phyloP scores from a whole-genome alignment of 2,329 filamentous ascomycete species.

The Coniochaeta hoffmannii region DNA sequence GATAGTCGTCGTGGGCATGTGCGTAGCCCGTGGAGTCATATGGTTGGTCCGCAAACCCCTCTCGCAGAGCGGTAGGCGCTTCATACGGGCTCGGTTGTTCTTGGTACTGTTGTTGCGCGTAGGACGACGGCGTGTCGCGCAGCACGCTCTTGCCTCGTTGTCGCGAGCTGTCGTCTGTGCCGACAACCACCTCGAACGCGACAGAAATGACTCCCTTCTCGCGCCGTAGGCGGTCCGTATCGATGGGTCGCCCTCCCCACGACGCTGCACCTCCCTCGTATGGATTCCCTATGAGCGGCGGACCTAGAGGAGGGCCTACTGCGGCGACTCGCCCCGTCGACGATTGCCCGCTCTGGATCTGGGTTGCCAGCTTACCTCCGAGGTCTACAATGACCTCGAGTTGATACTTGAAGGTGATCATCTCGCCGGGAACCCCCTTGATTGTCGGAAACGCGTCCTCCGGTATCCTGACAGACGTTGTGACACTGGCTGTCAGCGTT shows the following conservation, averaged over 20 bases:
- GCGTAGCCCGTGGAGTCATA: conserved; percentile 13
- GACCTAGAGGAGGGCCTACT: conserved; percentile 20
- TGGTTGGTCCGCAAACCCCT: conserved; percentile 11
- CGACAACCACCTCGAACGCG: conserved; percentile 79
- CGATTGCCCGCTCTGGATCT: conserved; percentile 56
- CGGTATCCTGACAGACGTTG: conserved; percentile 75
- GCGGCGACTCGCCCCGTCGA: conserved; percentile 28
- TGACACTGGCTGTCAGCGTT: conserved; percentile 72
- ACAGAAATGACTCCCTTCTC: conserved; percentile 90
- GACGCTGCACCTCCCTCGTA: conserved; percentile 35
- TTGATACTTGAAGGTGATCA: conserved; percentile 94
- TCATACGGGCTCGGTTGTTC: conserved; percentile 12
- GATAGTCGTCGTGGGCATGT: conserved; percentile 2
- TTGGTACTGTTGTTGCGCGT: conserved; percentile 12
- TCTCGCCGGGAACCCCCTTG: conserved; percentile 76
- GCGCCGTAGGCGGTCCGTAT: conserved; percentile 77
- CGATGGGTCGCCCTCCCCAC: conserved; percentile 65
- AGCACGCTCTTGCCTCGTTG: conserved; percentile 29
- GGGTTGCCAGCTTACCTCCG: conserved; percentile 74
- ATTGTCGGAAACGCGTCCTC: conserved; percentile 93
- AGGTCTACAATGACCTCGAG: conserved; percentile 90
- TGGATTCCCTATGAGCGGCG: conserved; percentile 14
- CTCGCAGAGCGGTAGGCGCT: conserved; percentile 7
- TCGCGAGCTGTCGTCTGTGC: conserved; percentile 69
- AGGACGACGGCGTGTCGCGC: conserved; percentile 12